phyloP scores from a whole-genome alignment of 306 rosid species.

The Castanea sativa region DNA sequence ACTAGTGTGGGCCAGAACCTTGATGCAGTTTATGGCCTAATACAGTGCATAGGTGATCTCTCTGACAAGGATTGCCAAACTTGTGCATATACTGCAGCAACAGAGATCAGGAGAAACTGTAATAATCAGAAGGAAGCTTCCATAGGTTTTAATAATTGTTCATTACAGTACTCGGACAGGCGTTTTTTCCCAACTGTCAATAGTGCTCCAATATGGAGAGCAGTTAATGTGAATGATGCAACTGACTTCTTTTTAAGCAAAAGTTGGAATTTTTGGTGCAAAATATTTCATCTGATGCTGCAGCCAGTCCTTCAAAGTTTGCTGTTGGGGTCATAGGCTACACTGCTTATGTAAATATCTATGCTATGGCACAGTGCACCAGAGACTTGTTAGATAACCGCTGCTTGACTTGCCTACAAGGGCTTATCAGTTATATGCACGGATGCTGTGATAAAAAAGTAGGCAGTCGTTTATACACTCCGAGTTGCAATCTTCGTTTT shows the following conservation, averaged over 20 bases:
- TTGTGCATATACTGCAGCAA: conserved; percentile 23
- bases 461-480: conserved; percentile 9
- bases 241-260: conserved; percentile 1
- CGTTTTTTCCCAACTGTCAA: conserved; percentile 12
- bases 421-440: background rate
- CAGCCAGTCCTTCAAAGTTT: conserved; percentile 24
- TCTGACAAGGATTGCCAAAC: conserved; percentile 14
- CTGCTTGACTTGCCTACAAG: conserved; percentile 31
- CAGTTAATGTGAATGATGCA: background rate
- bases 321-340: background rate
- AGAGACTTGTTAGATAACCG: conserved; percentile 10
- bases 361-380: conserved; percentile 28
- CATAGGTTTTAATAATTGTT: conserved; percentile 4
- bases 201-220: background rate
- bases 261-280: conserved; percentile 5
- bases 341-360: background rate
- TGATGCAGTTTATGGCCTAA: conserved; percentile 22
- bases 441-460: background rate
- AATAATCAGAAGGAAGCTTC: conserved; percentile 28
- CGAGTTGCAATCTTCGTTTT: conserved; percentile 28
- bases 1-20: conserved; percentile 13
- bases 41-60: conserved; percentile 28
- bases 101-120: conserved; percentile 14
- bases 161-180: conserved; percentile 17
- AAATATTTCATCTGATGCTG: conserved; percentile 11